Base-by-base conservation (phyloP, 2,329 filamentous ascomycete genomes). In the Polytolypa hystricis region DNA sequence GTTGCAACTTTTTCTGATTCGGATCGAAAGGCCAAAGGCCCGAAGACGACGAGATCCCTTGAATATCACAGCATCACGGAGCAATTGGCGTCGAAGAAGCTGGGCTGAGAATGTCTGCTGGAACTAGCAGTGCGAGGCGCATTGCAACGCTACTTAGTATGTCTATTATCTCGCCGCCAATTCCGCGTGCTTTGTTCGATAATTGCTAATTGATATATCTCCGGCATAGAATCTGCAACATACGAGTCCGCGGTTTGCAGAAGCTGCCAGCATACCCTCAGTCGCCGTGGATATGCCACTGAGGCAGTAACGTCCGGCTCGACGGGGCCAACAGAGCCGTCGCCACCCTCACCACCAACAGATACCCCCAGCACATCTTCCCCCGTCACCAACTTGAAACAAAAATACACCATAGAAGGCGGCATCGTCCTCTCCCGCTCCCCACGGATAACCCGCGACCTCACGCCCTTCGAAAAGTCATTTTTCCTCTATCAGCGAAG, bases 401-500 rank as follows among this genome's bases (percentile, higher is more conserved):
- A 43, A 38, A 46, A 53, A 42, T 60, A 70, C 62, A 58, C 56
- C 46, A 60, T 73, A 54, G 65, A 71, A 47, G 71, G 78, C 40
- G 82, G 84, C 45, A 71, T 95, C 41, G 76, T 96, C 48, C 77
- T 98, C 45, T 91, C 86, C 30, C 84, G 91, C 18, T 77, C 91
- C 32, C 91, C 91, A 5, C 69, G 93, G 41, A 71, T 98, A 52
- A 96, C 91, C 17, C 81, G 83, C 47, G 71, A 81, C 42, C 78
- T 89, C 37, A 83, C 82, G 21, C 71, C 84, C 9, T 96, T 98
- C 62, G 91, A 98, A 62, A 82, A 85, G 55, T 73, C 89, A 45
- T 96, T 81, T 65, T 94, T 81, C 70, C 86, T 98, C 58, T 98
- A 98, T 67, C 91, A 98, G 66, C 89, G 89, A 52, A 85, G 91